Evolutionary conservation across 1,284 basidiomycete species (phyloP), one percentile per base, ranked within the genome.

Genomic region (Apiotrichum sp.): DNA sequence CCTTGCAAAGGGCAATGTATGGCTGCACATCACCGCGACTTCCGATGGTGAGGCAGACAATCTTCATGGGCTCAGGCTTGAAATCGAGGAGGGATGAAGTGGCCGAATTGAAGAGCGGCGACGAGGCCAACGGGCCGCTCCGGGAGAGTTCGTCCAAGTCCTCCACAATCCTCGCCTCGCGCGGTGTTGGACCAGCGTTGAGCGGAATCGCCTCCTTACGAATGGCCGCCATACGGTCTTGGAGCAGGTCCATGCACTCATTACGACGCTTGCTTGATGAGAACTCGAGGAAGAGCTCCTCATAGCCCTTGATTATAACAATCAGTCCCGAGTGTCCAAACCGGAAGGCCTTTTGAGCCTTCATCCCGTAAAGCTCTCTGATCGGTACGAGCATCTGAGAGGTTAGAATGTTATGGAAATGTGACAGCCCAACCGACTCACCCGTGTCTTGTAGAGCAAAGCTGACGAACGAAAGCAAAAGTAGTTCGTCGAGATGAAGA

Each of bases 201-300:
- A 10, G 10, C n/a, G 34, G 33, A 9, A 16, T 36, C 62, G 29
- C 29, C 32, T 32, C 52, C 13, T 57, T 78, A 55, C 78, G 78
- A 13, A 53, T 6, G 44, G 83, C 82, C 54, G 93, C 91, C 69
- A 92, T 83, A 70, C 93, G 88, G 36, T 82, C 80, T 61, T 93
- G 85, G 46, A 98, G 78, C 14, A 92, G 78, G 3, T 73, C 73
- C 14, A 87, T 81, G 67, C 93, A 91, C 3, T 86, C 83, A 58
- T 86, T 81, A 36, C 93, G 83, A 51, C 88, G 85, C 52, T 88
- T 84, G 56, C 85, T 81, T 9, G 86, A 86, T 43, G 82, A 79
- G 69, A 98, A 95, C 75, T 98, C 95, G 64, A 98, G 87, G 78
- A 98, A 98, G 2, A 98, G 80, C 70, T 98, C 95, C 77, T 98